Percentiles rank a stretch among this genome's conserved stretches.
Conservation (phyloP, 176 grass and related monocot genomes). For the Puya raimondii region DNA sequence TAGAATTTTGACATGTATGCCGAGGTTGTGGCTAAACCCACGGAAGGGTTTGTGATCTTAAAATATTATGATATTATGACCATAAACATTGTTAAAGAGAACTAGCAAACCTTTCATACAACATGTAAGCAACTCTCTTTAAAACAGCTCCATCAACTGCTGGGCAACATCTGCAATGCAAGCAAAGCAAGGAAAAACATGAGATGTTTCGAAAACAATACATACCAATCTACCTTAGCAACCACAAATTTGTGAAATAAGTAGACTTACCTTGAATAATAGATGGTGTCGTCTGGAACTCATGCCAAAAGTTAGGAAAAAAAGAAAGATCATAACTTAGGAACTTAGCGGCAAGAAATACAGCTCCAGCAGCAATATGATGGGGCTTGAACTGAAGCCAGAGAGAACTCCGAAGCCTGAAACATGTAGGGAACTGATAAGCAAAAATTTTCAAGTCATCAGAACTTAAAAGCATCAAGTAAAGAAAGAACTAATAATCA, state of each 20-base stretch:
- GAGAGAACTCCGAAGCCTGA: constrained; percentile 67
- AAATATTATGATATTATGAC: too few species aligned
- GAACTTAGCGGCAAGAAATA: constrained; percentile 62
- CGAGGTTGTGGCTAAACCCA: too few species aligned
- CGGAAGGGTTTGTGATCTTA: too few species aligned
- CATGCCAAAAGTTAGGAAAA: constrained; percentile 57
- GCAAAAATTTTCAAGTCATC: constrained; percentile 9
- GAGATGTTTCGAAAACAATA: background rate
- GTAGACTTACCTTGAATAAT: constrained; percentile 62
- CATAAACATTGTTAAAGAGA: too few species aligned
- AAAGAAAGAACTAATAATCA: constrained; percentile 11
- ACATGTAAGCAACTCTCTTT: constrained; percentile 9
- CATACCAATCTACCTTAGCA: background rate
- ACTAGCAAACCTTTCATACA: background rate
- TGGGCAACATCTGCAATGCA: constrained; percentile 68
- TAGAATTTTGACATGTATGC: too few species aligned
- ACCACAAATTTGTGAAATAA: background rate
- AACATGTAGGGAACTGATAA: constrained; percentile 19
- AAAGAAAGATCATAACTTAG: constrained; percentile 45
- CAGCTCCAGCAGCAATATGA: constrained; percentile 85
- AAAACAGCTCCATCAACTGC: constrained; percentile 73
- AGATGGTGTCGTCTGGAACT: constrained; percentile 62
- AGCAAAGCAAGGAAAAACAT: constrained; percentile 9
- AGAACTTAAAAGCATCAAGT: constrained; percentile 1
- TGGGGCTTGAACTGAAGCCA: constrained; percentile 94